Percentiles rank a stretch among this genome's conserved stretches.
Conservation (phyloP, 108 stramenopile genomes). For the Licmophora abbreviata region DNA sequence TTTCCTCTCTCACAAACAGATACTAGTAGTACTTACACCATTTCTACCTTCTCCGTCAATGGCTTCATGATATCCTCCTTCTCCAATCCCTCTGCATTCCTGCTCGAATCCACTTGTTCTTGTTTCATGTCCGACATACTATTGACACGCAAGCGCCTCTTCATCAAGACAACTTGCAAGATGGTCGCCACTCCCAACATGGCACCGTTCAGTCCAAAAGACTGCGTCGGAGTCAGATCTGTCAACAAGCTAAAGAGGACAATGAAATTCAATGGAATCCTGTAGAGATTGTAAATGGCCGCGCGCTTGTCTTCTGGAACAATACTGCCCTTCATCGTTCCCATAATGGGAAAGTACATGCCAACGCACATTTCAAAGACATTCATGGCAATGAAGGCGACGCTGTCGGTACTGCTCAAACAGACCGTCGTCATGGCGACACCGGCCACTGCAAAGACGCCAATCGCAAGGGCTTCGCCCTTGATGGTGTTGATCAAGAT, state of each 20-base stretch:
- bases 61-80: too few species aligned
- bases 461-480: slow-evolving; percentile 58
- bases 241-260: slow-evolving; percentile 87
- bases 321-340: slow-evolving; percentile 89
- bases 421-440: slow-evolving; percentile 57
- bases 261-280: slow-evolving; percentile 91
- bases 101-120: too few species aligned
- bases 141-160: slow-evolving; percentile 15
- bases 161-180: slow-evolving; percentile 46
- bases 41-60: too few species aligned
- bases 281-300: slow-evolving; percentile 92
- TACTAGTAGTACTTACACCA: too few species aligned
- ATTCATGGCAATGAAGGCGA: slow-evolving; percentile 80
- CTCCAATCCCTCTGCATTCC: too few species aligned
- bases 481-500: slow-evolving; percentile 56
- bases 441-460: slow-evolving; percentile 53
- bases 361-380: slow-evolving; percentile 95
- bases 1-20: too few species aligned
- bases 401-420: slow-evolving; percentile 35
- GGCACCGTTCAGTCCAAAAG: slow-evolving; percentile 51
- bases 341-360: slow-evolving; percentile 93
- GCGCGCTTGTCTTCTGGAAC: slow-evolving; percentile 91
- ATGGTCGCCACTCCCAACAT: slow-evolving; percentile 62
- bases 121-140: background rate
- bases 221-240: slow-evolving; percentile 48